Percentiles rank a stretch among this genome's conserved stretches.
These are phyloP conservation scores for Hypoxylon sp. DNA, from an alignment of 2,329 filamentous ascomycete genomes.

Conservation along the genomic window DNA sequence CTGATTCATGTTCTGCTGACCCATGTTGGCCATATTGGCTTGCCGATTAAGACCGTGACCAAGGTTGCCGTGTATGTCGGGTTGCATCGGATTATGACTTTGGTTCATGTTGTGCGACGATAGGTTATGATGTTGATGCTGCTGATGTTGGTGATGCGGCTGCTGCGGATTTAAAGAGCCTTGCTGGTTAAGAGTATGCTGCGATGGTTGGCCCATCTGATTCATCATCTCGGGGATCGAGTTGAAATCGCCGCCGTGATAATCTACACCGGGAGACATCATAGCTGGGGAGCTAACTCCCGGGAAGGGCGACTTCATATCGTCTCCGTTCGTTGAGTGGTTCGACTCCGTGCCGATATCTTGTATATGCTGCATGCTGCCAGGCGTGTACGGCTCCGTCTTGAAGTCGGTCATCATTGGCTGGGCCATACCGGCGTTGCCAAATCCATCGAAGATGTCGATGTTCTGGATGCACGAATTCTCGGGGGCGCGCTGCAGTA, in stretches of 20 bases:
- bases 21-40: slow-evolving; percentile 44
- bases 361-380: slow-evolving; percentile 51
- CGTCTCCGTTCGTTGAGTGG: slow-evolving; percentile 49
- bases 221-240: slow-evolving; percentile 64
- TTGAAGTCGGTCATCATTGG: slow-evolving; percentile 58
- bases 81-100: slow-evolving; percentile 47
- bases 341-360: slow-evolving; percentile 51
- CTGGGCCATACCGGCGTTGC: slow-evolving; percentile 67
- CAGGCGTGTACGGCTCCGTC: slow-evolving; percentile 48
- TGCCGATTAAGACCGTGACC: slow-evolving; percentile 43
- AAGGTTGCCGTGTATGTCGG: slow-evolving; percentile 44
- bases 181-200: slow-evolving; percentile 46
- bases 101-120: slow-evolving; percentile 45
- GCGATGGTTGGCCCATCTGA: slow-evolving; percentile 52
- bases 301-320: slow-evolving; percentile 59
- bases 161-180: slow-evolving; percentile 44
- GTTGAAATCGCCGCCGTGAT: slow-evolving; percentile 57
- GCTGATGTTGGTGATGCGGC: slow-evolving; percentile 42
- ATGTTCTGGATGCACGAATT: slow-evolving; percentile 54
- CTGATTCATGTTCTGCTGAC: slow-evolving; percentile 42
- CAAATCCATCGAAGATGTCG: slow-evolving; percentile 73
- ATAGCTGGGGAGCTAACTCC: slow-evolving; percentile 59
- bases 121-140: slow-evolving; percentile 40
- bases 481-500: slow-evolving; percentile 67
- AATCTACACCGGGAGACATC: slow-evolving; percentile 61